phyloP scores from a whole-genome alignment of 129 eudicot species.

The Oenanthe sinensis region DNA sequence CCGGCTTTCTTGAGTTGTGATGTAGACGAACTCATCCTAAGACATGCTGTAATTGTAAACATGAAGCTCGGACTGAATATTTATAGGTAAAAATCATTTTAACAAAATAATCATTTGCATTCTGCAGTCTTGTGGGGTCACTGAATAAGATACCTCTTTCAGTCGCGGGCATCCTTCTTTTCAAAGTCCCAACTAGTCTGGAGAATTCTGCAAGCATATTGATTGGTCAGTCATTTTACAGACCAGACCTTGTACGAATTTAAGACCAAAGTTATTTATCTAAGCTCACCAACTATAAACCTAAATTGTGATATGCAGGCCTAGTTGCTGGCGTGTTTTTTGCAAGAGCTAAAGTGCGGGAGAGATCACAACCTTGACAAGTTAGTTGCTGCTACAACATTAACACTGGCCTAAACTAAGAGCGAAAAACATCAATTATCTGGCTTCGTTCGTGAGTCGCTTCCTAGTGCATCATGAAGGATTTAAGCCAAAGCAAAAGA shows the following conservation, averaged over 20 bases:
- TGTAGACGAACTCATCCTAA: too few relatives aligned
- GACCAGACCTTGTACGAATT: neutral
- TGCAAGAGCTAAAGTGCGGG: constrained; percentile 76
- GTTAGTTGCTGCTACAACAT: neutral
- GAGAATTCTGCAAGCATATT: constrained; percentile 88
- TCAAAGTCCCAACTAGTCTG: constrained; percentile 85
- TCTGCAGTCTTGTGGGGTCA: constrained; percentile 89
- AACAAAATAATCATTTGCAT: constrained; percentile 2
- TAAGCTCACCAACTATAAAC: neutral
- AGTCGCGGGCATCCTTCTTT: constrained; percentile 75
- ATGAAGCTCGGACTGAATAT: neutral
- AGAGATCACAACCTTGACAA: constrained; percentile 35
- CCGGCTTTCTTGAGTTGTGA: too few relatives aligned
- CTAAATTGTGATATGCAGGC: constrained; percentile 25
- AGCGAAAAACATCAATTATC: neutral
- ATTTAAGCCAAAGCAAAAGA: neutral
- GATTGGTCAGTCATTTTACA: constrained; percentile 44
- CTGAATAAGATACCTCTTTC: constrained; percentile 94
- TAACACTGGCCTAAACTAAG: neutral
- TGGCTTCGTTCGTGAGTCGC: neutral
- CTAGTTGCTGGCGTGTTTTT: constrained; percentile 83
- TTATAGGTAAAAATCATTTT: neutral
- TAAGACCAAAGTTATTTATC: neutral
- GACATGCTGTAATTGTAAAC: too few relatives aligned
- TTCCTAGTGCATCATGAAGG: too few relatives aligned